A percentile compares a stretch with the other conserved stretches of the same genome.
These are phyloP conservation scores for Colletotrichum australisinense DNA, from an alignment of 2,329 filamentous ascomycete genomes.

Conservation along the genomic window DNA sequence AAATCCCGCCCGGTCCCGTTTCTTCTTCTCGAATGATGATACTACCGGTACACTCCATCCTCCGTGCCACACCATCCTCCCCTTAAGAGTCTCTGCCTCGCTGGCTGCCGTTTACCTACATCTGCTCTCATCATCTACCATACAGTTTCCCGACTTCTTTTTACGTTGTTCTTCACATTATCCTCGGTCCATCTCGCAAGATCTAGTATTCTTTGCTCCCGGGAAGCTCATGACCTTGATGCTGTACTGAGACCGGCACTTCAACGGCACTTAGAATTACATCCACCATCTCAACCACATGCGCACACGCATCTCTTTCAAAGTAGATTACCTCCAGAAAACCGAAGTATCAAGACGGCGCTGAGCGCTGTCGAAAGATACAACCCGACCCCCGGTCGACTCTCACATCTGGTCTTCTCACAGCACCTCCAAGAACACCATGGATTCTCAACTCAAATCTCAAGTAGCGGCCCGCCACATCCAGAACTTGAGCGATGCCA, in stretches of 20 bases:
- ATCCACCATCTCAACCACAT: neutral
- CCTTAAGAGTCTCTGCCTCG: constrained; percentile 13
- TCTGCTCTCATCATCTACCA: neutral
- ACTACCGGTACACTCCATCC: constrained; percentile 2
- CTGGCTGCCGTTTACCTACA: neutral
- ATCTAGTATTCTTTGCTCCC: neutral
- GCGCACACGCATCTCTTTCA: neutral
- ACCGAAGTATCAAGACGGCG: neutral
- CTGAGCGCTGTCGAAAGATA: constrained; percentile 3
- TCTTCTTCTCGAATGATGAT: constrained; percentile 2
- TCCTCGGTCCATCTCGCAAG: neutral
- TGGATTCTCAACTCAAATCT: constrained; percentile 24
- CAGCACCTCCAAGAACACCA: constrained; percentile 5
- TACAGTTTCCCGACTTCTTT: neutral
- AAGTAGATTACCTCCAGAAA: neutral
- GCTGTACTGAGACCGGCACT: neutral
- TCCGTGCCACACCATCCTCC: constrained; percentile 6
- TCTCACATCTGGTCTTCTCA: neutral
- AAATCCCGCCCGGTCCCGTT: constrained; percentile 20
- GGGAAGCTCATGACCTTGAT: neutral
- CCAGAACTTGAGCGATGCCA: constrained; percentile 53
- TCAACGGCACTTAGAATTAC: neutral
- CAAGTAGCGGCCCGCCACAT: constrained; percentile 44
- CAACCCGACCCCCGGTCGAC: neutral
- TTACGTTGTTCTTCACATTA: neutral